A percentile compares a stretch with the other conserved stretches of the same genome.
Conservation (phyloP, 164 flowering plant species). For the Annona squamosa region DNA sequence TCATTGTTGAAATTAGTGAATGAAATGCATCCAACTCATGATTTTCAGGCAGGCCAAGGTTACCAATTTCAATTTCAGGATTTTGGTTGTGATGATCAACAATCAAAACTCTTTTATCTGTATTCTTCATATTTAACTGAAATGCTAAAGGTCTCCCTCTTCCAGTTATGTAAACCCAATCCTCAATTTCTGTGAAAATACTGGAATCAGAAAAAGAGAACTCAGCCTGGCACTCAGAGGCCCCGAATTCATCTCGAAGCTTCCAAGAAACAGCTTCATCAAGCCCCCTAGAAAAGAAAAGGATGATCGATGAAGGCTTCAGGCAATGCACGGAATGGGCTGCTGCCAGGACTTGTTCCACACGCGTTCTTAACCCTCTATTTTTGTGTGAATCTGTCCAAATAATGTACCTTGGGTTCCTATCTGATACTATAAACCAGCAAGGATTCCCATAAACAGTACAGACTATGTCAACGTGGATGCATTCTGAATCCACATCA, state of each 20-base stretch:
- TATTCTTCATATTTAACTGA: conserved; percentile 38
- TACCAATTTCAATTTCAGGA: conserved; percentile 6
- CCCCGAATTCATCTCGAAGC: conserved; percentile 48
- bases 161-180: conserved; percentile 43
- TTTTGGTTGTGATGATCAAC: conserved; percentile 9
- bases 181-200: conserved; percentile 39
- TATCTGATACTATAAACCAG: conserved; percentile 83
- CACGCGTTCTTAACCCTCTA: conserved; percentile 46
- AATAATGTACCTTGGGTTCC: conserved; percentile 67
- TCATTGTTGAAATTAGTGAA: conserved; percentile 40
- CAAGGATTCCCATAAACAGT: conserved; percentile 51
- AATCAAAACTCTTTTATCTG: conserved; percentile 3
- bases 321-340: conserved; percentile 35
- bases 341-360: conserved; percentile 40
- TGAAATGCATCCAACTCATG: conserved; percentile 22
- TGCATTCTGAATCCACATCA: conserved; percentile 18
- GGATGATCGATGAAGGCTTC: conserved; percentile 53
- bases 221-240: conserved; percentile 27
- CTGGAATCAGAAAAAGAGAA: conserved; percentile 27
- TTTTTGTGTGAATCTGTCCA: conserved; percentile 38
- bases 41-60: conserved; percentile 4
- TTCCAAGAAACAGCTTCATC: conserved; percentile 20
- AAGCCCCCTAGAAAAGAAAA: conserved; percentile 74
- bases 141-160: conserved; percentile 19
- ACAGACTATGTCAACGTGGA: conserved; percentile 74